These are phyloP conservation scores for Paulownia fortunei DNA, from an alignment of 257 asterid species.

Conservation along the genomic window DNA sequence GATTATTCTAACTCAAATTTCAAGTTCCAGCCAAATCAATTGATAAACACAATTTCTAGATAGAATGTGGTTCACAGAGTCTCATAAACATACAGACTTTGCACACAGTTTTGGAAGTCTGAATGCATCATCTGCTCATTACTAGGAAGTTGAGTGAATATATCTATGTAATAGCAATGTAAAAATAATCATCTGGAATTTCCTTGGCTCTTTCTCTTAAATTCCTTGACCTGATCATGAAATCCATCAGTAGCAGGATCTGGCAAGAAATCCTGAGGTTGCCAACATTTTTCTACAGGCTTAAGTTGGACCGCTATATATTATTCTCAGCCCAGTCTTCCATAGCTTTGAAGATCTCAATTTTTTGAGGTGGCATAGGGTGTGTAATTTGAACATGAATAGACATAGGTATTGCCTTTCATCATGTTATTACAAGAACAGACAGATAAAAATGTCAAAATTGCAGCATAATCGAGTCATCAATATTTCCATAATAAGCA, in stretches of 20 bases:
- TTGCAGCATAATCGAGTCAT: neutral
- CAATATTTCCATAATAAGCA: neutral
- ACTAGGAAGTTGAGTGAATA: too few relatives aligned
- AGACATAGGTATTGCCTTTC: neutral
- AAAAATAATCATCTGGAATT: constrained; percentile 78
- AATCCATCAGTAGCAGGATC: constrained; percentile 84
- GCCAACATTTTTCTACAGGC: constrained; percentile 90
- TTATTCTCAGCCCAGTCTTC: constrained; percentile 78
- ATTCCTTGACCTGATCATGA: constrained; percentile 68
- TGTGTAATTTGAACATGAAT: constrained; percentile 76
- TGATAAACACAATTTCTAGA: too few relatives aligned
- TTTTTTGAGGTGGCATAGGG: constrained; percentile 77
- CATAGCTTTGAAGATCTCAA: constrained; percentile 72
- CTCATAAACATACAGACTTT: too few relatives aligned
- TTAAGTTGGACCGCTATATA: constrained; percentile 65
- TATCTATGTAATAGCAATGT: too few relatives aligned
- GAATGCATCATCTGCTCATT: too few relatives aligned
- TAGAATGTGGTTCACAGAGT: too few relatives aligned
- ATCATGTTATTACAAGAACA: neutral
- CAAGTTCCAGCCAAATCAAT: neutral
- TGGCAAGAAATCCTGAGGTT: constrained; percentile 86
- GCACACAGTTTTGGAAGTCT: too few relatives aligned
- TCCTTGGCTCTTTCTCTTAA: constrained; percentile 77
- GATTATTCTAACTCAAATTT: neutral
- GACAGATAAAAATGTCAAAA: neutral